Evolutionary conservation across 306 rosid genomes (phyloP).

Genomic region (Vigna trinervia): DNA sequence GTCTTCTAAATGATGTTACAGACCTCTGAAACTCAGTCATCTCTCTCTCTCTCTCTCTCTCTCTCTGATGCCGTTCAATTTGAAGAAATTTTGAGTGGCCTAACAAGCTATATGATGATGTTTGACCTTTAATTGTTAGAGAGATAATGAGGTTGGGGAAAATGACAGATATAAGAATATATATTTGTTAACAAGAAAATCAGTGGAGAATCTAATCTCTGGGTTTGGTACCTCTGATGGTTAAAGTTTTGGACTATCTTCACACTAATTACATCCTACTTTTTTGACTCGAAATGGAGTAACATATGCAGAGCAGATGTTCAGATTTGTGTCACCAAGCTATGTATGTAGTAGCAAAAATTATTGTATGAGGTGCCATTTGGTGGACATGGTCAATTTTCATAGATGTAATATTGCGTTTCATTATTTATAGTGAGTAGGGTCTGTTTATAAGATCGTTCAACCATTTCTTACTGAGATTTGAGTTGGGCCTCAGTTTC

Average conservation of each 20-base stretch:
- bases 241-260: conserved; percentile 11
- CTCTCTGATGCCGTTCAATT: conserved; percentile 11
- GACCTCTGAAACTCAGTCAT: conserved; percentile 73
- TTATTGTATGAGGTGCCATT: neutral
- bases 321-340: neutral
- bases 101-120: conserved; percentile 26
- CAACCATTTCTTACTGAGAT: conserved; percentile 7
- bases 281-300: conserved; percentile 12
- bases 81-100: conserved; percentile 6
- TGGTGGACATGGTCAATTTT: neutral
- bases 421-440: neutral
- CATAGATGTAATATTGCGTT: too few relatives aligned
- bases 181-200: neutral
- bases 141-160: conserved; percentile 26
- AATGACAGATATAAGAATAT: conserved; percentile 38
- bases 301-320: neutral
- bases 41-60: conserved; percentile 21
- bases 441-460: neutral
- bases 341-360: neutral
- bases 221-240: neutral
- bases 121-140: conserved; percentile 34
- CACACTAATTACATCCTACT: neutral
- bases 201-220: conserved; percentile 30
- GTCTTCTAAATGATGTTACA: conserved; percentile 74
- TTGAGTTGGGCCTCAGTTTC: neutral